These are phyloP conservation scores for Penicillium malachiteum DNA, from an alignment of 495 filamentous ascomycete genomes.

Conservation along the genomic window DNA sequence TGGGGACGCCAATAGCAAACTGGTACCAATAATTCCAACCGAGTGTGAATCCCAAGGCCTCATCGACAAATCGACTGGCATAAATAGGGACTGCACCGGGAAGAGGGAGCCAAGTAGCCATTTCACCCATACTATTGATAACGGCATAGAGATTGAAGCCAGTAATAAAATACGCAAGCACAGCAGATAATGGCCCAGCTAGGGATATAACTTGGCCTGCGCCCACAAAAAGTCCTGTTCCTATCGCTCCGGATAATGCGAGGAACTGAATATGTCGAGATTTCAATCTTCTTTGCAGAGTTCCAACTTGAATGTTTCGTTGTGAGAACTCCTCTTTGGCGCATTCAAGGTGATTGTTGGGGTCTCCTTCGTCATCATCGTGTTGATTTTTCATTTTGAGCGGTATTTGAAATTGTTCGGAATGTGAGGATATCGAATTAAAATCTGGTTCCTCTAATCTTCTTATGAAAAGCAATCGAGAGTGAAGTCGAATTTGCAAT, in stretches of 20 bases:
- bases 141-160: conserved; percentile 55
- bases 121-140: conserved; percentile 57
- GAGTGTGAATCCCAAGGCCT: conserved; percentile 65
- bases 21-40: conserved; percentile 64
- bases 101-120: conserved; percentile 70
- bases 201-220: conserved; percentile 60
- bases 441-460: no score
- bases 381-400: not conserved
- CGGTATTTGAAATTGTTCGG: no score
- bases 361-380: no score
- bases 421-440: no score
- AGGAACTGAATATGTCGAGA: conserved; percentile 64
- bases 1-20: conserved; percentile 56
- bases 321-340: not conserved
- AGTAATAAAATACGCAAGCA: conserved; percentile 65
- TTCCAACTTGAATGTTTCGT: conserved; percentile 9
- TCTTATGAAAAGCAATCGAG: no score
- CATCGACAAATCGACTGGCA: conserved; percentile 64
- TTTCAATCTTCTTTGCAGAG: conserved; percentile 54
- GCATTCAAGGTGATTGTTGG: no score
- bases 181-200: conserved; percentile 61
- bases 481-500: no score
- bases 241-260: conserved; percentile 56
- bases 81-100: conserved; percentile 67
- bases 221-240: conserved; percentile 70